Conservation (phyloP, 768 basidiomycete genomes). For the Collybia sordida region DNA sequence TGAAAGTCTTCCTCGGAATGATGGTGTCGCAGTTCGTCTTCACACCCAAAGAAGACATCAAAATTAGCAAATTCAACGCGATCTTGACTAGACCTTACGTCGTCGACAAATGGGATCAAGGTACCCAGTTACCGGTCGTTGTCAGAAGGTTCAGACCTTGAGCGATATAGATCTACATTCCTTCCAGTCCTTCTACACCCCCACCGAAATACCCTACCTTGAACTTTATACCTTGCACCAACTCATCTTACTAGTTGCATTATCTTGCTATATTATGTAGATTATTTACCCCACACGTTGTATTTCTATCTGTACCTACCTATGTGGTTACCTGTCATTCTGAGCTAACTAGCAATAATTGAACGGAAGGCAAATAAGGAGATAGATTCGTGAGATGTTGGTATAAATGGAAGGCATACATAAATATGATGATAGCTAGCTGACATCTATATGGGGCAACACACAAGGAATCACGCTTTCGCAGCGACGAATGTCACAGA, state of each 20-base stretch:
- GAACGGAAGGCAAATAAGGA: no score
- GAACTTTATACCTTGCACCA: background rate
- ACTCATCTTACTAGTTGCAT: constrained; percentile 9
- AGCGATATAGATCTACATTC: background rate
- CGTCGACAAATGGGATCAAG: constrained; percentile 34
- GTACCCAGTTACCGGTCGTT: constrained; percentile 40
- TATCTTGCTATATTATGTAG: constrained; percentile 2
- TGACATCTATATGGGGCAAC: no score
- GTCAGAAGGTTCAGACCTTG: constrained; percentile 19
- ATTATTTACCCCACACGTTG: constrained; percentile 10
- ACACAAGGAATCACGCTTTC: background rate
- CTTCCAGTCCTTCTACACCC: no score
- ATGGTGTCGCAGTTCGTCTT: constrained; percentile 48
- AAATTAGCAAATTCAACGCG: constrained; percentile 46
- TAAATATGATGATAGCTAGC: background rate
- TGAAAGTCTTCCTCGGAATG: constrained; percentile 48
- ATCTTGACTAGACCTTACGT: constrained; percentile 52
- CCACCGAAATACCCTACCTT: no score
- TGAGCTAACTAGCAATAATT: no score
- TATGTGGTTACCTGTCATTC: background rate
- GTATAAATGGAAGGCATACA: background rate
- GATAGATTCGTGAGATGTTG: background rate
- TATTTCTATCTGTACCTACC: constrained; percentile 1
- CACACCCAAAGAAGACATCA: constrained; percentile 33
- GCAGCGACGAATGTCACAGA: constrained; percentile 14